These are phyloP conservation scores for Brassica juncea DNA, from an alignment of 345 rosid genomes.

Conservation along the genomic window DNA sequence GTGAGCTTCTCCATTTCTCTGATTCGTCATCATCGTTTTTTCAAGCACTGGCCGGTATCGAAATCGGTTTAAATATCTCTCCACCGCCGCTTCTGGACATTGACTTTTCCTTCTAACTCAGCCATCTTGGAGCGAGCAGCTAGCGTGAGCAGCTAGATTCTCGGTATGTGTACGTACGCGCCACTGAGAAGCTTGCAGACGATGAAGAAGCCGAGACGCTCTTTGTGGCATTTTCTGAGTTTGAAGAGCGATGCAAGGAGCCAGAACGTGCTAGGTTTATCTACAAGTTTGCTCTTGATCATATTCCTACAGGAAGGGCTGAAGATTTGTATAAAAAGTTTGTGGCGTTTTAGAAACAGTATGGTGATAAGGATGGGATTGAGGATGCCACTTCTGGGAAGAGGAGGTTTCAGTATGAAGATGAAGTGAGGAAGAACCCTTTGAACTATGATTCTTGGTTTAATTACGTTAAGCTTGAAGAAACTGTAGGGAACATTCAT, in stretches of 20 bases:
- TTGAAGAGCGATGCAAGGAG: slow-evolving; percentile 4
- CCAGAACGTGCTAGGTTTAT: neutral
- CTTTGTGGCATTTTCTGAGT: neutral
- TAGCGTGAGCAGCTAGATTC: neutral
- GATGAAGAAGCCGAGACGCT: slow-evolving; percentile 1
- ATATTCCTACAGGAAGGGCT: neutral
- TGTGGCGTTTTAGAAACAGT: neutral
- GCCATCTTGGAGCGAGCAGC: neutral
- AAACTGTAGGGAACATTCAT: neutral
- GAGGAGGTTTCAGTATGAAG: slow-evolving; percentile 1
- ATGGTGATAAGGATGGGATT: neutral
- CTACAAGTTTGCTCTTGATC: neutral
- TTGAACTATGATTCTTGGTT: slow-evolving; percentile 12
- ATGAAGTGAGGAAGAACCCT: slow-evolving; percentile 9
- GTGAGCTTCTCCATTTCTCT: too few species aligned
- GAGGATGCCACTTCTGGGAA: neutral
- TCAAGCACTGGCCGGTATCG: neutral
- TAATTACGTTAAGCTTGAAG: neutral
- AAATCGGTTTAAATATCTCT: neutral
- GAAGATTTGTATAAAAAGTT: neutral
- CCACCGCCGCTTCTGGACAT: neutral
- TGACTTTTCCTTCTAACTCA: neutral
- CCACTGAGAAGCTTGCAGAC: neutral
- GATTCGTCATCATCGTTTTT: too few species aligned
- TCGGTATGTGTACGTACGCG: neutral